Base-by-base conservation (phyloP, 2,329 filamentous ascomycete genomes). In the Aspergillus fumigatus region DNA sequence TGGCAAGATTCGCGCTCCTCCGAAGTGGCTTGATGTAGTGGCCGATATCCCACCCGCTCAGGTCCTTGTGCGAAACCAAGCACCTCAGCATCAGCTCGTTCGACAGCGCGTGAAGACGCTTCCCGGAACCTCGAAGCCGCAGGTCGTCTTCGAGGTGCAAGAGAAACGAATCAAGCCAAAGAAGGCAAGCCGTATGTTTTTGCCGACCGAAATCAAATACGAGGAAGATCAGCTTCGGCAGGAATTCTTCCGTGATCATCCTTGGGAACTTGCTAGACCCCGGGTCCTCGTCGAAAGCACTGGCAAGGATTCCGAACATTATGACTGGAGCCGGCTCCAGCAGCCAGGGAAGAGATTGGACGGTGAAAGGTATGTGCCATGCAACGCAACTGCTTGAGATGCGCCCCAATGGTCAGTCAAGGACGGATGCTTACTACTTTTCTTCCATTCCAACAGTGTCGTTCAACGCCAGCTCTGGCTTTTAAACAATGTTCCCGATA, bases 231-330 rank as follows among this genome's bases (percentile, higher is more conserved):
- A 78, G 58, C 80, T 99, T 68, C 87, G 94, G 61, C 80, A 77
- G 64, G 84, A 87, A 27, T 99, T 97, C 78, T 99, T 90, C 79
- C 85, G 82, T 68, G 93, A 99, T 73, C 94, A 99, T 72, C 94
- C 94, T 4, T 99, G 94, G 94, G 94, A 99, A 76, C 79, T 99
- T 69, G 94, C 94, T 19, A 83, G 93, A 60, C 94, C 94, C 54
- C 83, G 90, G 64, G 81, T 96, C 57, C 80, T 99, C 49, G 77
- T 97, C 9, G 94, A 99, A 76, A 80, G 86, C 64, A 88, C 93
- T 67, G 94, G 94, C 53, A 89, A 88, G 70, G 93, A 99, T 69
- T 80, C 84, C 52, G 84, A 88, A 71, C 80, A 77, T 54, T 86
- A 85, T 67, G 85, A 97, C 73, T 97, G 93, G 93, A 89, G 87